Evolutionary conservation across 176 grass and related monocot species (phyloP).

Genomic region (Thalia dealbata): DNA sequence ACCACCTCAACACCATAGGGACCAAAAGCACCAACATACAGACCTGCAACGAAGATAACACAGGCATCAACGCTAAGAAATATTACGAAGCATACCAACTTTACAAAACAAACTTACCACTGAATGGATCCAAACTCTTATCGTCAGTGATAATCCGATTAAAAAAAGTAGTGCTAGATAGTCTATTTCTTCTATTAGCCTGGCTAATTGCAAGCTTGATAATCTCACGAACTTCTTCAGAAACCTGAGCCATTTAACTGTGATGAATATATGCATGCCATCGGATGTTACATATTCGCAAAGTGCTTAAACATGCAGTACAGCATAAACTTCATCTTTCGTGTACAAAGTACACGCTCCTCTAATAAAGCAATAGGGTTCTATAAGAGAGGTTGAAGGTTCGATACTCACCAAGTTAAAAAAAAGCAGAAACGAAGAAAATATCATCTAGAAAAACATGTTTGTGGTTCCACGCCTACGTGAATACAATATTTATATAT

Average conservation of each 20-base stretch:
- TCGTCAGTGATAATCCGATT: conserved; percentile 56
- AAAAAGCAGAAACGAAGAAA: too few species aligned
- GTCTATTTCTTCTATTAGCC: conserved; percentile 41
- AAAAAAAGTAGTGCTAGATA: conserved; percentile 72
- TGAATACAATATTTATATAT: too few species aligned
- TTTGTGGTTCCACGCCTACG: too few species aligned
- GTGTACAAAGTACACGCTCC: too few species aligned
- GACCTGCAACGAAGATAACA: conserved; percentile 36
- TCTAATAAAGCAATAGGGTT: too few species aligned
- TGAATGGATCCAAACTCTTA: conserved; percentile 71
- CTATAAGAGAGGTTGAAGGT: too few species aligned
- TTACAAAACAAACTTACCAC: conserved; percentile 37
- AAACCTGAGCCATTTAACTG: conserved; percentile 16
- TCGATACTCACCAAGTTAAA: too few species aligned
- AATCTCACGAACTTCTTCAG: conserved; percentile 81
- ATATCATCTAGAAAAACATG: too few species aligned
- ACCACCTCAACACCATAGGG: conserved; percentile 94
- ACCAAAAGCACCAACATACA: conserved; percentile 96
- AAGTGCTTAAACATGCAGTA: neutral
- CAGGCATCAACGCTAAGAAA: neutral
- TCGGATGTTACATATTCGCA: neutral
- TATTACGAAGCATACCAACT: neutral
- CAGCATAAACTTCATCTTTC: neutral
- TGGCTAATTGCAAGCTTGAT: conserved; percentile 69
- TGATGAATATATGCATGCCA: too few species aligned